phyloP scores from a whole-genome alignment of 139 green algal species.

The Chlorella sp. region DNA sequence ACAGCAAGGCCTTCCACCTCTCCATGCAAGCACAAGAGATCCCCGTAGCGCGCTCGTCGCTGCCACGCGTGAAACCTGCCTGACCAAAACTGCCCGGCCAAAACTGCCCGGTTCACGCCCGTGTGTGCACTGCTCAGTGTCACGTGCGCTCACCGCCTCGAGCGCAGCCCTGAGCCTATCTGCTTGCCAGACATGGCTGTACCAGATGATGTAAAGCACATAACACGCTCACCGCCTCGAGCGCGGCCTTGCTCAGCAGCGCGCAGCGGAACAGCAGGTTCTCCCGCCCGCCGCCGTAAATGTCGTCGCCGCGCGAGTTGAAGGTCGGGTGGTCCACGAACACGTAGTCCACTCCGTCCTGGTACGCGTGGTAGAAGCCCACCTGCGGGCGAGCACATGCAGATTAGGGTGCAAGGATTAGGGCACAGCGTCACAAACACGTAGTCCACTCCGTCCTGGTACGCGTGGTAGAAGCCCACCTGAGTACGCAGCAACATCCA shows the following conservation, averaged over 20 bases:
- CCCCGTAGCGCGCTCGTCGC: too few relatives aligned
- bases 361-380: conserved; percentile 75
- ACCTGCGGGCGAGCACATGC: too few relatives aligned
- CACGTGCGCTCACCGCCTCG: conserved; percentile 52
- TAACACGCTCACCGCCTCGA: conserved; percentile 60
- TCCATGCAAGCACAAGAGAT: too few relatives aligned
- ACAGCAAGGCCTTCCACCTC: too few relatives aligned
- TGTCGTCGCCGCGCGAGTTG: conserved; percentile 52
- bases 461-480: conserved; percentile 81
- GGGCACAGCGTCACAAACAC: too few relatives aligned
- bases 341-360: conserved; percentile 84
- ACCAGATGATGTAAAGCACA: too few relatives aligned
- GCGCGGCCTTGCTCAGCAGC: conserved; percentile 74
- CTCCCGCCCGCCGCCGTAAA: conserved; percentile 68
- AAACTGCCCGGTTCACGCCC: too few relatives aligned
- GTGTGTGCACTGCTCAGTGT: too few relatives aligned
- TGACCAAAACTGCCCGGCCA: too few relatives aligned
- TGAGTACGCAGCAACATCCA: too few relatives aligned
- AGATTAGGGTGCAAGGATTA: too few relatives aligned
- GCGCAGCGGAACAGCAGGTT: conserved; percentile 72
- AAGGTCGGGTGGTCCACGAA: conserved; percentile 90
- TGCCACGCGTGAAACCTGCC: too few relatives aligned
- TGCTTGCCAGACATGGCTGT: background rate
- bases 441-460: conserved; percentile 80
- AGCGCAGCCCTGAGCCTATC: conserved; percentile 65